These are phyloP conservation scores for Blastobotrys chiropterorum DNA, from an alignment of 805 yeast genomes.

Conservation along the genomic window DNA sequence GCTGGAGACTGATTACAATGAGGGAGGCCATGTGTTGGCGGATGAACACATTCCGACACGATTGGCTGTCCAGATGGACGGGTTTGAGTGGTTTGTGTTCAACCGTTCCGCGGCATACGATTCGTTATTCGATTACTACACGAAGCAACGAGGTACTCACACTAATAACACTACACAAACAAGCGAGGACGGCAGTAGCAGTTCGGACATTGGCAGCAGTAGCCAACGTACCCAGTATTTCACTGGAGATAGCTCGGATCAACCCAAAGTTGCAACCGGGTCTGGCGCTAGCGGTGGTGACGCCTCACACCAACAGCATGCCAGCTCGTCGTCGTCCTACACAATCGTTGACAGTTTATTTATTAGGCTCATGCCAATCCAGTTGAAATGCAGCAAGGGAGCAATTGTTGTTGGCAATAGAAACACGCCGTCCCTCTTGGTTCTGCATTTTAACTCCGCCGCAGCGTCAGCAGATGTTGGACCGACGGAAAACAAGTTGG, in stretches of 20 bases:
- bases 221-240: not conserved
- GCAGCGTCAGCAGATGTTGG: constrained; percentile 54
- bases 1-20: constrained; percentile 19
- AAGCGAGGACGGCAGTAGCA: not conserved
- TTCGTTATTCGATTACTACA: constrained; percentile 35
- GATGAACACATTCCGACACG: constrained; percentile 14
- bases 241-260: not conserved
- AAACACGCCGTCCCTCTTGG: constrained; percentile 65
- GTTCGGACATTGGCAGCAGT: not conserved
- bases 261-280: not conserved
- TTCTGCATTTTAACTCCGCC: constrained; percentile 51
- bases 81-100: constrained; percentile 76
- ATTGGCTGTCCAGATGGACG: constrained; percentile 51
- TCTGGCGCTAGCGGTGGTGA: not conserved
- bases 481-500: constrained; percentile 45
- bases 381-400: constrained; percentile 53
- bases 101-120: constrained; percentile 78
- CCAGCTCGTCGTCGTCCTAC: not conserved
- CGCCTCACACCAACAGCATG: not conserved
- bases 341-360: constrained; percentile 9
- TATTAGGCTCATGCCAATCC: constrained; percentile 50
- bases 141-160: not conserved
- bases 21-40: constrained; percentile 9
- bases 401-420: constrained; percentile 76
- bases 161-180: not conserved